These are phyloP conservation scores for Lasiosphaeria miniovina DNA, from an alignment of 495 filamentous ascomycete species.

Conservation along the genomic window DNA sequence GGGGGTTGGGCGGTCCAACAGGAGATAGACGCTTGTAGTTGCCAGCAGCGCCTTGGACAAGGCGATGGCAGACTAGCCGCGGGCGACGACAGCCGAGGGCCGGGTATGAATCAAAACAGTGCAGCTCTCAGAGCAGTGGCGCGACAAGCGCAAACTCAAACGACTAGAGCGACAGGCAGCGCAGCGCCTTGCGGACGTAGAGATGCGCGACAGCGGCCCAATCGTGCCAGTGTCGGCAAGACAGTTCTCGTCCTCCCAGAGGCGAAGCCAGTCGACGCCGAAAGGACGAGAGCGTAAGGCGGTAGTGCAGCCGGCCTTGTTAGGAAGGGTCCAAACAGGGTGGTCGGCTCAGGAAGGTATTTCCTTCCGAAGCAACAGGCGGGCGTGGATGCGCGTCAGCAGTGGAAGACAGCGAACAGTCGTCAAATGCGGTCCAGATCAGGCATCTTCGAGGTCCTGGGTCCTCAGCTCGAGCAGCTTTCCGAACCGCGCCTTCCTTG, in stretches of 20 bases:
- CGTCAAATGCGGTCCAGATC: conserved; percentile 25
- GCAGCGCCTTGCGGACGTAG: background rate
- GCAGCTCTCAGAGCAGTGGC: conserved; percentile 20
- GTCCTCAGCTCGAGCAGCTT: background rate
- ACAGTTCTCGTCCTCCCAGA: conserved; percentile 3
- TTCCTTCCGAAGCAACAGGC: background rate
- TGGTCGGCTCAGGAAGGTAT: background rate
- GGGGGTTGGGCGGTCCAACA: background rate
- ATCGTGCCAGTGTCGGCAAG: conserved; percentile 6
- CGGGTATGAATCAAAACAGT: conserved; percentile 17
- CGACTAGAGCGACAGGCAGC: conserved; percentile 7
- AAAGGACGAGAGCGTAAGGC: conserved; percentile 6
- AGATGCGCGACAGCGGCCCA: conserved; percentile 8
- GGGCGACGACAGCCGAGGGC: conserved; percentile 12
- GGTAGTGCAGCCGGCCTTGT: background rate
- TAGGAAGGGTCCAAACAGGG: too few species aligned
- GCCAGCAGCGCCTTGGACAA: conserved; percentile 8
- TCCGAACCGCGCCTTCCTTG: conserved; percentile 15
- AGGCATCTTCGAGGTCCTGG: conserved; percentile 22
- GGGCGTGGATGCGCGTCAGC: background rate
- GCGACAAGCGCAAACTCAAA: conserved; percentile 25
- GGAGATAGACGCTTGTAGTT: background rate
- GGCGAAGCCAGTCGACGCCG: conserved; percentile 23
- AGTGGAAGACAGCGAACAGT: conserved; percentile 6
- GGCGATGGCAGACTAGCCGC: conserved; percentile 14